phyloP scores from a whole-genome alignment of 768 basidiomycete genomes.

The Lactifluus pinguis region DNA sequence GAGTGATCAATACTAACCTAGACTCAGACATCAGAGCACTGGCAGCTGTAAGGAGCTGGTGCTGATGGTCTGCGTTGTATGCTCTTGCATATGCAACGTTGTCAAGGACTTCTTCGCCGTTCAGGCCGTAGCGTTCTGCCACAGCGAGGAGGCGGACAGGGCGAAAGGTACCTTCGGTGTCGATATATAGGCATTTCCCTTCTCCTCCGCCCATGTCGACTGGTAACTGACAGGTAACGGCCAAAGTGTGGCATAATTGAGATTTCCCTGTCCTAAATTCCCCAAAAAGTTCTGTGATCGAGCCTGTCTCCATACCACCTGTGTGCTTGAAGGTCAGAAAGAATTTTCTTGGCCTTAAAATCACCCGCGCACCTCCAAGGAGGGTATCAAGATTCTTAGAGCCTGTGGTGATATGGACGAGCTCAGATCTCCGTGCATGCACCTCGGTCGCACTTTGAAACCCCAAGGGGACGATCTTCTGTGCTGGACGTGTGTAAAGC shows the following conservation, averaged over 20 bases:
- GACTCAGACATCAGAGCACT: slow-evolving; percentile 99
- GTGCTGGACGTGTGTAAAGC: slow-evolving; percentile 41
- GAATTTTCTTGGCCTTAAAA: not conserved
- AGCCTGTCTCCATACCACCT: slow-evolving; percentile 97
- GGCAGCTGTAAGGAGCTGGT: slow-evolving; percentile 79
- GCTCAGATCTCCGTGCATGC: slow-evolving; percentile 87
- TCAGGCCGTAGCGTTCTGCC: slow-evolving; percentile 93
- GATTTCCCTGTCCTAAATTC: slow-evolving; percentile 99
- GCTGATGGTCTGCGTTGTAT: slow-evolving; percentile 97
- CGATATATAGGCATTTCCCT: slow-evolving; percentile 98
- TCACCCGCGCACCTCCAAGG: slow-evolving; percentile 63
- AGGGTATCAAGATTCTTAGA: slow-evolving; percentile 94
- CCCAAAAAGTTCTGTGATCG: slow-evolving; percentile 96
- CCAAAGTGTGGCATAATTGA: slow-evolving; percentile 95
- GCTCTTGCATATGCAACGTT: slow-evolving; percentile 98
- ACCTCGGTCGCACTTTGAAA: slow-evolving; percentile 98
- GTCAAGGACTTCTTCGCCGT: slow-evolving; percentile 95
- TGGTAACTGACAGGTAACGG: slow-evolving; percentile 96
- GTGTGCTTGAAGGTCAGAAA: not conserved
- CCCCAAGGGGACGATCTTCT: slow-evolving; percentile 93
- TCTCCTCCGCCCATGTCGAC: slow-evolving; percentile 98
- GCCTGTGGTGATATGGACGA: slow-evolving; percentile 94
- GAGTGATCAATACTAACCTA: slow-evolving; percentile 42
- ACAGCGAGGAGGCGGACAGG: slow-evolving; percentile 91
- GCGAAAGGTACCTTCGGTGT: slow-evolving; percentile 98